A percentile compares a stretch with the other conserved stretches of the same genome.
Evolutionary conservation across 2,329 filamentous ascomycete species (phyloP).

Genomic region (Scorias spongiosa): DNA sequence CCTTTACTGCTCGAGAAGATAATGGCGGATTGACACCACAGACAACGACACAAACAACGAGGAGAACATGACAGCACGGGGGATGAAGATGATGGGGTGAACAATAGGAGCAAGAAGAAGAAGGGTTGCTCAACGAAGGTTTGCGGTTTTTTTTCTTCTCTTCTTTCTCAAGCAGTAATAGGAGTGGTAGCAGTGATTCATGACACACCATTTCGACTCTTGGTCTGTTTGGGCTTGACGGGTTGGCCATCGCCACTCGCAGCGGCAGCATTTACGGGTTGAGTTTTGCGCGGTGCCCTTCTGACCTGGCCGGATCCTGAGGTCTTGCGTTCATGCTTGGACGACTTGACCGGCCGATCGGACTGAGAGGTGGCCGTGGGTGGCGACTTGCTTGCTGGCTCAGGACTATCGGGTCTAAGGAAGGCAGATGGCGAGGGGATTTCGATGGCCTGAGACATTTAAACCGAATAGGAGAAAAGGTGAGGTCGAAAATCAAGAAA

Average conservation of each 20-base stretch:
- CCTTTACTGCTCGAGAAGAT: neutral
- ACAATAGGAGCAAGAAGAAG: too few species aligned
- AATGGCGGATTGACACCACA: neutral
- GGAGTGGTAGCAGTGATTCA: neutral
- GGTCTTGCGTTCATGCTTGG: slow-evolving; percentile 13
- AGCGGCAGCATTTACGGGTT: slow-evolving; percentile 2
- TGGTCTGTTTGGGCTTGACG: slow-evolving; percentile 54
- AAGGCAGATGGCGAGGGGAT: slow-evolving; percentile 45
- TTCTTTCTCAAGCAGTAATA: slow-evolving; percentile 2
- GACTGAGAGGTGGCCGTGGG: slow-evolving; percentile 15
- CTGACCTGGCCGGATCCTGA: slow-evolving; percentile 4
- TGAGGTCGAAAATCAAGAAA: too few species aligned
- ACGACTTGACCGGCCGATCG: slow-evolving; percentile 8
- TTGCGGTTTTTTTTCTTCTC: too few species aligned
- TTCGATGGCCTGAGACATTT: slow-evolving; percentile 41
- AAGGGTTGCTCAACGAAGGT: slow-evolving; percentile 1
- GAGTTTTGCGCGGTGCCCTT: too few species aligned
- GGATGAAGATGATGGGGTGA: too few species aligned
- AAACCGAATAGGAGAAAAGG: neutral
- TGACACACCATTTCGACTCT: slow-evolving; percentile 54
- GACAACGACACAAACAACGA: slow-evolving; percentile 1
- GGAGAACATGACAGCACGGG: too few species aligned
- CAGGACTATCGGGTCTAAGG: slow-evolving; percentile 22
- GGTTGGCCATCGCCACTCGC: slow-evolving; percentile 21
- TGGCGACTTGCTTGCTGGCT: slow-evolving; percentile 5